Evolutionary conservation across 441 rosid species (phyloP).

Genomic region (Croton laevigatus): DNA sequence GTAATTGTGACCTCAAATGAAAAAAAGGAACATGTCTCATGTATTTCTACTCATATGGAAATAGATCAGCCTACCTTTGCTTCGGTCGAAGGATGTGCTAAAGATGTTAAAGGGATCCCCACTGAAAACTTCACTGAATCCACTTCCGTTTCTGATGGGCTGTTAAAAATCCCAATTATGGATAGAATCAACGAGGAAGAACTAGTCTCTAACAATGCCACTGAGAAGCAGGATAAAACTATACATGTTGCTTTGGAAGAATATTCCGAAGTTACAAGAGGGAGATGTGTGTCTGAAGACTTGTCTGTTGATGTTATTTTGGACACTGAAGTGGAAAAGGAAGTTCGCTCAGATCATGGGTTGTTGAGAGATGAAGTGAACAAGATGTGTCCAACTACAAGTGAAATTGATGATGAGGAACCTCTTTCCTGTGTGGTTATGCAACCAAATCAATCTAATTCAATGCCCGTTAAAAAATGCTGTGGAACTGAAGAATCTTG

Average conservation of each 20-base stretch:
- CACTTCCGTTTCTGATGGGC: slow-evolving; percentile 14
- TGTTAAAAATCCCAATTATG: slow-evolving; percentile 13
- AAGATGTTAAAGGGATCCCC: slow-evolving; percentile 21
- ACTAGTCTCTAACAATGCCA: slow-evolving; percentile 11
- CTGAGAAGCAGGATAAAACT: slow-evolving; percentile 16
- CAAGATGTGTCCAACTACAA: slow-evolving; percentile 20
- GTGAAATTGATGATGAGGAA: slow-evolving; percentile 27
- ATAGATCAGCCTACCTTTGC: slow-evolving; percentile 24
- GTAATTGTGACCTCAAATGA: slow-evolving; percentile 15
- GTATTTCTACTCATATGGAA: slow-evolving; percentile 25
- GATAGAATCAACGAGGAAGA: too few relatives aligned
- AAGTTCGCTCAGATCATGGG: slow-evolving; percentile 22
- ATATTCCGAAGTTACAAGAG: slow-evolving; percentile 30
- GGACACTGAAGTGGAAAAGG: slow-evolving; percentile 8
- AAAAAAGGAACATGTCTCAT: slow-evolving; percentile 28
- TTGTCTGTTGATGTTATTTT: slow-evolving; percentile 1
- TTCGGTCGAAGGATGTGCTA: slow-evolving; percentile 24
- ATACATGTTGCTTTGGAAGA: slow-evolving; percentile 21
- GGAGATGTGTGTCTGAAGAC: slow-evolving; percentile 21
- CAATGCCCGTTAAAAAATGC: slow-evolving; percentile 27
- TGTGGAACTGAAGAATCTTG: slow-evolving; percentile 26
- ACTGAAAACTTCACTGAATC: slow-evolving; percentile 28
- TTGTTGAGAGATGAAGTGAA: slow-evolving; percentile 22
- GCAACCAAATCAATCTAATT: slow-evolving; percentile 15
- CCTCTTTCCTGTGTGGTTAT: slow-evolving; percentile 24